These are phyloP conservation scores for Suhomyces ambrosiae DNA, from an alignment of 1,139 yeast genomes.

Conservation along the genomic window DNA sequence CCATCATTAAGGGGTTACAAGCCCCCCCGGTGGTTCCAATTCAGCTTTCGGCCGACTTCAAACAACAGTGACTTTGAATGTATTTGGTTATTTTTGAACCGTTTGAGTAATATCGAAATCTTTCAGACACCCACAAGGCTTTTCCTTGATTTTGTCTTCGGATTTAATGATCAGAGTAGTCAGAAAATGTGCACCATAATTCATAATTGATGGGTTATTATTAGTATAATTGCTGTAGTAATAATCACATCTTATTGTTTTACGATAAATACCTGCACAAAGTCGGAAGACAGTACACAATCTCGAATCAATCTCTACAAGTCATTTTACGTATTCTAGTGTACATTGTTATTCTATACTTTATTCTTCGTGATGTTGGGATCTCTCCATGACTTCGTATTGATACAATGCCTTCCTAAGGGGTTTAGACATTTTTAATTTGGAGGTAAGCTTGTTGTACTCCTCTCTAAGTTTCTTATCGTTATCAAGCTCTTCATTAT, in stretches of 20 bases:
- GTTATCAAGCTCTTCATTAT: constrained; percentile 17
- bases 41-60: neutral
- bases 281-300: no score
- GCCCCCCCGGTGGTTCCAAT: neutral
- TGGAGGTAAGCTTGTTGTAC: constrained; percentile 24
- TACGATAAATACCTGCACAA: no score
- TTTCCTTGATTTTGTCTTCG: no score
- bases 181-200: no score
- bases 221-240: no score
- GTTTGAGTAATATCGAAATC: no score
- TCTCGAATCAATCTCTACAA: no score
- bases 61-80: neutral
- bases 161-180: no score
- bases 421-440: constrained; percentile 26
- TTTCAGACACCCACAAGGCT: no score
- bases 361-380: constrained; percentile 16
- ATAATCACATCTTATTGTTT: no score
- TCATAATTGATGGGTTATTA: no score
- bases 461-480: constrained; percentile 15
- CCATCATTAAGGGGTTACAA: no score
- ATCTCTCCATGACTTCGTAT: constrained; percentile 27
- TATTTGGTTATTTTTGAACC: neutral
- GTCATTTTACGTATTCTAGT: neutral
- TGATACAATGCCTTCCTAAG: constrained; percentile 29
- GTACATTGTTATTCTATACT: neutral